Percentiles rank a stretch among this genome's conserved stretches.
phyloP scores from a whole-genome alignment of 148 eudicot species.

The Bassia scoparia region DNA sequence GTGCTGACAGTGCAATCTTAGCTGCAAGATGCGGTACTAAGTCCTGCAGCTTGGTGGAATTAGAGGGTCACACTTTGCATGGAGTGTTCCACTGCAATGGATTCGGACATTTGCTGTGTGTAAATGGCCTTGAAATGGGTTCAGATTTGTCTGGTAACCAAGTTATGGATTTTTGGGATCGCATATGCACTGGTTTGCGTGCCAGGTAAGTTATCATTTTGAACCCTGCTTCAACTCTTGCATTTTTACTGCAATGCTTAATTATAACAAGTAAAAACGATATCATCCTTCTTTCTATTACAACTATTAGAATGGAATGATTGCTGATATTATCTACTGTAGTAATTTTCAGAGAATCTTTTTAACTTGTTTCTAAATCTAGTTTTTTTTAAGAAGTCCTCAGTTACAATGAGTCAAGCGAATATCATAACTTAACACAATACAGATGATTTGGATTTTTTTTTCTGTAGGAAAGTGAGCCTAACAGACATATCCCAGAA shows the following conservation, averaged over 20 bases:
- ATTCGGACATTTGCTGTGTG: slow-evolving; percentile 89
- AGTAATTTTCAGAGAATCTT: not conserved
- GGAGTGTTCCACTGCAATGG: slow-evolving; percentile 98
- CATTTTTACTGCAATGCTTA: not conserved
- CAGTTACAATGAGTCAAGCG: not conserved
- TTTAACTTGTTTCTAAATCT: not conserved
- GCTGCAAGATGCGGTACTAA: slow-evolving; percentile 31
- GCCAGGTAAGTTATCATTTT: slow-evolving; percentile 65
- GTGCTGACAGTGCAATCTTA: slow-evolving; percentile 25
- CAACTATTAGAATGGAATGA: not conserved
- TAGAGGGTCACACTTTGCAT: slow-evolving; percentile 71
- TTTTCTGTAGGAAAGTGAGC: slow-evolving; percentile 72
- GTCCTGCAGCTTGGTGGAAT: slow-evolving; percentile 49
- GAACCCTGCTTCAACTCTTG: too few species aligned
- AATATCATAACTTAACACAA: not conserved
- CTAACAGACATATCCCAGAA: slow-evolving; percentile 58
- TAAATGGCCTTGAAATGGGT: slow-evolving; percentile 75
- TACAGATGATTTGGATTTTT: not conserved
- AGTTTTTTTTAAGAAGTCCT: too few species aligned
- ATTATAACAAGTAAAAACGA: too few species aligned
- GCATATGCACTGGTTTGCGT: slow-evolving; percentile 63
- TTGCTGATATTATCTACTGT: not conserved
- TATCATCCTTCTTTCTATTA: not conserved
- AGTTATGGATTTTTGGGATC: slow-evolving; percentile 94
- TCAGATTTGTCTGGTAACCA: slow-evolving; percentile 68